phyloP scores from a whole-genome alignment of 2,329 filamentous ascomycete species.

The Epichloe amarillans region DNA sequence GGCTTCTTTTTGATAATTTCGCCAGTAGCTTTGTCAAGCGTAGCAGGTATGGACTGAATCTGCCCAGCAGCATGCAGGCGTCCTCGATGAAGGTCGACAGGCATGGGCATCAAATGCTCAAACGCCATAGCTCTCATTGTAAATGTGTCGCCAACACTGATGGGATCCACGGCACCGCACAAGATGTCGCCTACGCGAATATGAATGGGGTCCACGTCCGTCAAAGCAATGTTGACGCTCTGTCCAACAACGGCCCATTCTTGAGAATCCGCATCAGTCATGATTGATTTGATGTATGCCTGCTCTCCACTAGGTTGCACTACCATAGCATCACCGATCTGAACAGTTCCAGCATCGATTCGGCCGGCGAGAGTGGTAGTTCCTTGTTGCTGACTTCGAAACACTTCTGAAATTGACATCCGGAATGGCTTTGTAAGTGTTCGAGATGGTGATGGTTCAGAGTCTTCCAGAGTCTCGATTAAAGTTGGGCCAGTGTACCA shows the following conservation, averaged over 20 bases:
- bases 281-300: slow-evolving; percentile 68
- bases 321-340: slow-evolving; percentile 68
- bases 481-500: slow-evolving; percentile 79
- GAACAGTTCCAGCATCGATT: slow-evolving; percentile 70
- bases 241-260: slow-evolving; percentile 93
- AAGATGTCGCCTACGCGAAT: slow-evolving; percentile 75
- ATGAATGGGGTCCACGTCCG: slow-evolving; percentile 73
- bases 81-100: slow-evolving; percentile 78
- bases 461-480: slow-evolving; percentile 73
- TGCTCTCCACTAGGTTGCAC: slow-evolving; percentile 72
- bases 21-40: slow-evolving; percentile 68
- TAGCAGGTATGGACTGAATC: slow-evolving; percentile 57
- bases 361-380: slow-evolving; percentile 77
- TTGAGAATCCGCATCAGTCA: slow-evolving; percentile 56
- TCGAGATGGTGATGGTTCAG: slow-evolving; percentile 52
- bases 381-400: slow-evolving; percentile 65
- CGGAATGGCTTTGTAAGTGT: slow-evolving; percentile 68
- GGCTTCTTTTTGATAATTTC: slow-evolving; percentile 70
- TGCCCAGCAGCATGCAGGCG: slow-evolving; percentile 65
- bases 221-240: slow-evolving; percentile 71
- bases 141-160: slow-evolving; percentile 59
- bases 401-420: slow-evolving; percentile 79
- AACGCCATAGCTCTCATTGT: slow-evolving; percentile 79
- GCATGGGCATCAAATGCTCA: slow-evolving; percentile 78
- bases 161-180: slow-evolving; percentile 55